Evolutionary conservation across 148 eudicot species (phyloP), one percentile per base, ranked within the genome.

Genomic region (Rhododendron mucronatum): DNA sequence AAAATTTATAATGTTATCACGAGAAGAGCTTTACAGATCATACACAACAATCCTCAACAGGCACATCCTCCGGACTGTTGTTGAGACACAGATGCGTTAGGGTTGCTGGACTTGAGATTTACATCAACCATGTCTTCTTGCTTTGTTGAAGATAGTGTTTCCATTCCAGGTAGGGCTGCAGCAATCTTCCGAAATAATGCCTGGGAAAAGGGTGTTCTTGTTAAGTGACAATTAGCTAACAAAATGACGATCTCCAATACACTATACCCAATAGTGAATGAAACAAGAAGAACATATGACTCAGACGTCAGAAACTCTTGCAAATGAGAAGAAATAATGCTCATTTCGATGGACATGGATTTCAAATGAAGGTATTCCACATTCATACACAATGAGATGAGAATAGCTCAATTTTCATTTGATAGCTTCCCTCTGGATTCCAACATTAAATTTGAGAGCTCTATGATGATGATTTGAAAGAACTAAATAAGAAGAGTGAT

Each of bases 101-200:
- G 26, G 41, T 87, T 91, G 89, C 84, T 91, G 30, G 93, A 89
- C 88, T 86, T 91, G 71, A 91, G 91, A 85, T 91, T 91, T 77
- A 91, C 93, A 79, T 91, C 93, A 44, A 91, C 93, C 93, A 91
- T 89, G 55, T 91, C 93, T 83, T 91, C 93, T 82, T 90, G 93
- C 86, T 91, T 91, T 21, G 93, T 80, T 5, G 93, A 90, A 55
- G 93, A 91, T 80, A 91, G 82, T 1, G 92, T 91, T 86, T 91
- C 93, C 93, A 91, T 91, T 82, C 93, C 93, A 0, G 93, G 93
- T 20, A 91, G 87, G 57, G 93, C 93, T 63, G 93, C 91, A 53
- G 93, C 93, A 57, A 91, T 91, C 84, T 91, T 91, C 76, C 93
- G 88, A 78, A 91, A 91, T 73, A 91, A 50, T 12, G 93, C 85